These are phyloP conservation scores for Neurospora sp. DNA, from an alignment of 495 filamentous ascomycete genomes.

Conservation along the genomic window DNA sequence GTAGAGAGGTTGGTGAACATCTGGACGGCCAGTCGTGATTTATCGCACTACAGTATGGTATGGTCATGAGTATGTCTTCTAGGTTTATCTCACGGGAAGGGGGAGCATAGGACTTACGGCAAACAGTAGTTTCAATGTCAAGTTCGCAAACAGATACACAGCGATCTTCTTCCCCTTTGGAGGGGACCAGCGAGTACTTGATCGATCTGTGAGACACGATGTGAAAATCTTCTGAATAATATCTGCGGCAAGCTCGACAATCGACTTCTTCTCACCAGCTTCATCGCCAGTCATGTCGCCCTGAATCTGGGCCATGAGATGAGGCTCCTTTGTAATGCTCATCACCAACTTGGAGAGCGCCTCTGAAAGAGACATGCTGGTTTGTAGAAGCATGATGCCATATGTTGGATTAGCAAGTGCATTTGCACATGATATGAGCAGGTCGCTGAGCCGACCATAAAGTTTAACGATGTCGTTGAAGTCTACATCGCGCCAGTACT, in stretches of 20 bases:
- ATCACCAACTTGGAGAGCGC: constrained; percentile 72
- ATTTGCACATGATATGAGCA: constrained; percentile 67
- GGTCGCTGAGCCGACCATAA: constrained; percentile 58
- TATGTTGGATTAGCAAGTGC: constrained; percentile 69
- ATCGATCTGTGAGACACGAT: constrained; percentile 77
- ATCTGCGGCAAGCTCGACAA: constrained; percentile 78
- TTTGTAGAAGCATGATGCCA: constrained; percentile 68
- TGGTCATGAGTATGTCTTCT: constrained; percentile 3
- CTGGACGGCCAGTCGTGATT: constrained; percentile 60
- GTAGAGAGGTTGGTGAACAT: constrained; percentile 85
- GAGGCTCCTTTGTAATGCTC: constrained; percentile 63
- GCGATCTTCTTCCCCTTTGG: constrained; percentile 78
- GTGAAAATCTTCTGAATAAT: constrained; percentile 85
- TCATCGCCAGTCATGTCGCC: constrained; percentile 39
- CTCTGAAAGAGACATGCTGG: constrained; percentile 64
- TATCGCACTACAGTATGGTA: constrained; percentile 38
- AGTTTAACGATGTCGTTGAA: constrained; percentile 64
- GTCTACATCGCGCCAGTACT: constrained; percentile 69
- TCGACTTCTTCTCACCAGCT: constrained; percentile 54
- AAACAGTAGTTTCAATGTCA: constrained; percentile 82
- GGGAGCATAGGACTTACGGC: constrained; percentile 39
- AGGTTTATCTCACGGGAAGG: background rate
- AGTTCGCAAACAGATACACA: constrained; percentile 83
- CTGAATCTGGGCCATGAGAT: constrained; percentile 51
- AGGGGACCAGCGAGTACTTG: constrained; percentile 44